Conservation (phyloP, 495 filamentous ascomycete genomes). For the Trichoderma gamsii region DNA sequence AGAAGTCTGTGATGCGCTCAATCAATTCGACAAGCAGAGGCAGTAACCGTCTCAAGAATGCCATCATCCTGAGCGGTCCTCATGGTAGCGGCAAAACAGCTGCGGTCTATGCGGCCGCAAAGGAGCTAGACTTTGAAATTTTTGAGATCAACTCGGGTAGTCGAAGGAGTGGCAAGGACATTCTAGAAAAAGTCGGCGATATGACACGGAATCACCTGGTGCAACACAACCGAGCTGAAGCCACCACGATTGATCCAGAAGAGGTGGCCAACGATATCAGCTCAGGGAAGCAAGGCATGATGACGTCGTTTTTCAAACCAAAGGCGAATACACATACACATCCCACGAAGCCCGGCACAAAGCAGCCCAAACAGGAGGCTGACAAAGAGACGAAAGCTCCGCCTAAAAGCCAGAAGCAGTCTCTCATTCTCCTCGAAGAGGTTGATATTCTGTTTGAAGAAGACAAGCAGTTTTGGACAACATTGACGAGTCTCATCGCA, state of each 20-base stretch:
- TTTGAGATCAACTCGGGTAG: constrained; percentile 89
- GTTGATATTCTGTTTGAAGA: constrained; percentile 90
- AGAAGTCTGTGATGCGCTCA: constrained; percentile 60
- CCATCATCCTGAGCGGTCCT: constrained; percentile 82
- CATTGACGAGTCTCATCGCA: constrained; percentile 65
- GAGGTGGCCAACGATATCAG: constrained; percentile 52
- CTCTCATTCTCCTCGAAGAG: constrained; percentile 90
- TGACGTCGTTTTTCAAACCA: constrained; percentile 75
- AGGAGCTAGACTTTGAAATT: constrained; percentile 88
- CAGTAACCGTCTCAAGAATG: constrained; percentile 49
- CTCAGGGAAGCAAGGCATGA: constrained; percentile 64
- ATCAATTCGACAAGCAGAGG: constrained; percentile 40
- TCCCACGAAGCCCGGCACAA: constrained; percentile 24
- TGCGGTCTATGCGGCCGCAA: constrained; percentile 87
- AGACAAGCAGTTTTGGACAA: constrained; percentile 90
- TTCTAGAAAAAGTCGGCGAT: constrained; percentile 86
- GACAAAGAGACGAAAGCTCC: constrained; percentile 30
- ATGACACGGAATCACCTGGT: constrained; percentile 96
- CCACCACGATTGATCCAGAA: constrained; percentile 25
- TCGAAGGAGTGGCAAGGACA: constrained; percentile 80
- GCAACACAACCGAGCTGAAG: constrained; percentile 33
- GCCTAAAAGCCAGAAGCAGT: constrained; percentile 72
- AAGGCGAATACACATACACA: constrained; percentile 26
- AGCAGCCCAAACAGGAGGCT: constrained; percentile 17
- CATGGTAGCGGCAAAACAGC: constrained; percentile 91